Evolutionary conservation across 305 asterid genomes (phyloP).

Genomic region (Solanum hybrid): DNA sequence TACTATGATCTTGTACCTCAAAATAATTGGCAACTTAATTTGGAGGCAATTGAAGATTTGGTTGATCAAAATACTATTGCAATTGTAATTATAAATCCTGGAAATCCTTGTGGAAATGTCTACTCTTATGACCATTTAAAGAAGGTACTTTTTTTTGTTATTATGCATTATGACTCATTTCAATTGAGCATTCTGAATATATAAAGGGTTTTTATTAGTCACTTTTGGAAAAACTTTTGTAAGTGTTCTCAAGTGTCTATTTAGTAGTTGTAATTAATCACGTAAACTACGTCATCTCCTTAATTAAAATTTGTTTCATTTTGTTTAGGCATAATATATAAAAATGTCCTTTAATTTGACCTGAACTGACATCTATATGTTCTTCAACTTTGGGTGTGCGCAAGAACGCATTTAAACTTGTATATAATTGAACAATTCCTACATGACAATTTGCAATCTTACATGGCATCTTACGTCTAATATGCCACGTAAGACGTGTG

Average conservation of each 20-base stretch:
- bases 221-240: background rate
- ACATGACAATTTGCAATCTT: too few relatives aligned
- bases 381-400: background rate
- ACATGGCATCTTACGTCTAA: background rate
- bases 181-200: background rate
- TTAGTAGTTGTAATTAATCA: background rate
- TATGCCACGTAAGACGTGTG: background rate
- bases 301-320: background rate
- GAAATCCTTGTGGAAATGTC: constrained; percentile 40
- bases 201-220: too few relatives aligned
- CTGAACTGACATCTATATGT: background rate
- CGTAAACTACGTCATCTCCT: background rate
- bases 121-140: constrained; percentile 18
- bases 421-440: background rate
- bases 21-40: constrained; percentile 55
- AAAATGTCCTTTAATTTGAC: too few relatives aligned
- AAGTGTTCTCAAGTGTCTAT: background rate
- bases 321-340: background rate
- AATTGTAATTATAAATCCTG: constrained; percentile 30
- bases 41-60: constrained; percentile 41
- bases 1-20: constrained; percentile 54
- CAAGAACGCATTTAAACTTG: too few relatives aligned
- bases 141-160: constrained; percentile 7
- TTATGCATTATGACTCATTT: too few relatives aligned
- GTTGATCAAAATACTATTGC: constrained; percentile 30